Evolutionary conservation across 1,139 yeast genomes (phyloP).

Genomic region (Lodderomyces jiufengensis): DNA sequence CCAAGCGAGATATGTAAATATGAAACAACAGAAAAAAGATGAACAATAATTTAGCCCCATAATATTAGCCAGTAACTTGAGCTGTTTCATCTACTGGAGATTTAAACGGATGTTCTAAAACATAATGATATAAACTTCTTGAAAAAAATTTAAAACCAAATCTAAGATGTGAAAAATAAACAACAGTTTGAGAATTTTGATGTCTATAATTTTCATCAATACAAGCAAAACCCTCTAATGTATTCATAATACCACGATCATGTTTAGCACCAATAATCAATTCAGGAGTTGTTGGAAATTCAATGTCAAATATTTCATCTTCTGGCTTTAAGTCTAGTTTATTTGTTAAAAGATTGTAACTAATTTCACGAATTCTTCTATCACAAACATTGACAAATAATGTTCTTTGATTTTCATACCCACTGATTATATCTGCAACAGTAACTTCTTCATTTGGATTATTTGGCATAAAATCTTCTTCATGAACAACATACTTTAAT

Average conservation of each 20-base stretch:
- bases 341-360: conserved; percentile 5
- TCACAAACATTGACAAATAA: conserved; percentile 20
- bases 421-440: conserved; percentile 11
- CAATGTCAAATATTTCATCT: conserved; percentile 8
- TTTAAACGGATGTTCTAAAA: conserved; percentile 24
- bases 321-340: conserved; percentile 5
- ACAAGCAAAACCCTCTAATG: conserved; percentile 15
- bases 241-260: conserved; percentile 7
- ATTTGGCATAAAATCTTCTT: conserved; percentile 5
- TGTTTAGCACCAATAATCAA: conserved; percentile 15
- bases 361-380: conserved; percentile 13
- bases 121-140: conserved; percentile 16
- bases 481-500: conserved; percentile 10
- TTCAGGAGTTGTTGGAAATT: conserved; percentile 17
- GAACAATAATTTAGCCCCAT: too few species aligned
- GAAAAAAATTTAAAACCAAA: conserved; percentile 21
- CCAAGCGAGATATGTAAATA: background rate
- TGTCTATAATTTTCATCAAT: conserved; percentile 7
- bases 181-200: conserved; percentile 7
- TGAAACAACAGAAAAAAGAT: background rate
- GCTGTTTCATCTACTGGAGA: conserved; percentile 29
- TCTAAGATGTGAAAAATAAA: conserved; percentile 14
- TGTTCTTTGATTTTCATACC: conserved; percentile 13
- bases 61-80: background rate
- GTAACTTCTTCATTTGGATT: conserved; percentile 4